Evolutionary conservation across 768 basidiomycete species (phyloP), one percentile per base, ranked within the genome.

Genomic region (Boletellus sp.): DNA sequence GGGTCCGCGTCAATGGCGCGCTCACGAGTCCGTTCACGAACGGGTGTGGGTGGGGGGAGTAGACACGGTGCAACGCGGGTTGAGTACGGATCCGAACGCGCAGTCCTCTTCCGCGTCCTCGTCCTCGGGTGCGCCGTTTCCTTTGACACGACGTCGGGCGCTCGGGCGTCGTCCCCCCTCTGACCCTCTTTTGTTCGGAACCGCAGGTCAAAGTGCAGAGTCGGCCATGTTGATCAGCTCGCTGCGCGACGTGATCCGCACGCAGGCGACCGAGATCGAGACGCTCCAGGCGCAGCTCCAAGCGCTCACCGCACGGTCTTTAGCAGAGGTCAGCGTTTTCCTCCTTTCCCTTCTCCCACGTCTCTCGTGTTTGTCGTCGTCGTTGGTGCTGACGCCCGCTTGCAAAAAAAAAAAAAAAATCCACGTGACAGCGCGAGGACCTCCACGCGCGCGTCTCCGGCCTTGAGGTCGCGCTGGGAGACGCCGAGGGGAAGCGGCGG

Each of bases 261-360:
- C 79, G 34, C 94, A 97, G 63, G 79, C 84, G n/a, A 71, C 79
- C 48, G 90, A 95, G 64, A 83, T 94, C 36, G 88, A 88, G 37
- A 57, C 64, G 22, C 70, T 94, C 53, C 80, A 88, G 55, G 73
- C 66, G 12, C 76, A 83, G 53, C 70, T 94, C 44, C 78, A 79
- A 48, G 76, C 53, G 17, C 45, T 65, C 33, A 56, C 67, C 6
- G 36, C 65, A 32, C 60, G 63, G 16, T 67, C 77, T 48, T 70
- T 75, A 52, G 10, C 48, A 15, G 73, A 80, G 68, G 74, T 75
- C 53, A 42, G 66, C n/a, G n/a, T 35, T 8, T 4, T 28, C 28
- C 11, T 8, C 4, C 15, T 8, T 23, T 38, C 37, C 11, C 24
- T n/a, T 43, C 16, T 48, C 34, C 16, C 12, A 6, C n/a, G 23